Base-by-base conservation (phyloP, 2,329 filamentous ascomycete species). In the Triangularia setosa region DNA sequence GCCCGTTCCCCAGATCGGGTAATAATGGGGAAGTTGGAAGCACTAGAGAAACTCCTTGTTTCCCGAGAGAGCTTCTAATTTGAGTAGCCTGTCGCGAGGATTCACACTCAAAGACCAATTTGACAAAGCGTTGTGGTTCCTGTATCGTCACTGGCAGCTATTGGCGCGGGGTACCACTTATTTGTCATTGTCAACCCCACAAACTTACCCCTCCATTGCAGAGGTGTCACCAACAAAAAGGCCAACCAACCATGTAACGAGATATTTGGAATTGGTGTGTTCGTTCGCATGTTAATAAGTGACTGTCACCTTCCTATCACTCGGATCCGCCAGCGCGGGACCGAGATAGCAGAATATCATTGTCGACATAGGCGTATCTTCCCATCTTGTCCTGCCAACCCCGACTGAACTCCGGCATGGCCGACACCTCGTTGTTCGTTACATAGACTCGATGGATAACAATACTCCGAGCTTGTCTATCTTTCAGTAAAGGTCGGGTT, bases 101-200 rank as follows among this genome's bases (percentile, higher is more conserved):
- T 48, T n/a, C 40, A 21, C 3, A 48, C 40, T 16, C n/a, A 48
- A 21, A 48, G 40, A 48, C n/a, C 40, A 48, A 48, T 40, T 40
- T n/a, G 35, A 40, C 35, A 40, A 40, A 40, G 16, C 35, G 35
- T n/a, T 40, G 35, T 18, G 35, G 35, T 40, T 40, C 35, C 35
- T n/a, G 14, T 2, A 5, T 40, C 16, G 16, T 40, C 35, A 40
- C 14, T 16, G 16, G 35, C 16, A 48, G 40, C 18, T 48, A 21
- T 21, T 48, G 40, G 18, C 40, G 40, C 40, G 40, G 40, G 40
- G 40, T 48, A 48, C n/a, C n/a, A 48, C 53, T 58, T 64, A 64
- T 64, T 64, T 64, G 62, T 64, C 62, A 64, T 48, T 24, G 14
- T n/a, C 62, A 48, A 48, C 40, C 60, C 62, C 62, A 64, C 62